phyloP scores from a whole-genome alignment of 495 filamentous ascomycete species.

The Penicillium arizonense region DNA sequence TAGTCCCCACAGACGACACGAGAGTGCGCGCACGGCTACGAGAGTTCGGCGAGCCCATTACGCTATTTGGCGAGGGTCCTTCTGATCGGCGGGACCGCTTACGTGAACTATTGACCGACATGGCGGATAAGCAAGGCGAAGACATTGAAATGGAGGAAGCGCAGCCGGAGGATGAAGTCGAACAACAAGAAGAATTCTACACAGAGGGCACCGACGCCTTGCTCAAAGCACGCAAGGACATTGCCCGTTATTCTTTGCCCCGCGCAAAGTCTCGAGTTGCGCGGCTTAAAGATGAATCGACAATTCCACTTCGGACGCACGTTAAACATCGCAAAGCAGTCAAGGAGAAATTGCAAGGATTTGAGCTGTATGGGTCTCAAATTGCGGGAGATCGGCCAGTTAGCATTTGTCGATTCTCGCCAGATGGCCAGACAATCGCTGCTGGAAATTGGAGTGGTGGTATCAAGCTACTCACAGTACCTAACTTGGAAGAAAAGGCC shows the following conservation, averaged over 20 bases:
- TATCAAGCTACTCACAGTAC: constrained; percentile 80
- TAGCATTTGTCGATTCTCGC: constrained; percentile 86
- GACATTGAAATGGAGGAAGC: constrained; percentile 63
- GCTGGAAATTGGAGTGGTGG: constrained; percentile 90
- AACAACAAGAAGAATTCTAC: constrained; percentile 95
- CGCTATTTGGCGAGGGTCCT: constrained; percentile 90
- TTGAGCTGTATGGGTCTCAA: constrained; percentile 90
- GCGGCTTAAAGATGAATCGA: constrained; percentile 74
- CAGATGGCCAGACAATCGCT: constrained; percentile 78
- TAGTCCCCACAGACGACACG: constrained; percentile 94
- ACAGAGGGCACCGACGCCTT: constrained; percentile 75
- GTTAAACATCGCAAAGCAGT: constrained; percentile 86
- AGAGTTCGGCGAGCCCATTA: constrained; percentile 86
- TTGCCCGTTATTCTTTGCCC: constrained; percentile 84
- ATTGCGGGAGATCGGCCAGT: constrained; percentile 88
- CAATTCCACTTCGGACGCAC: constrained; percentile 80
- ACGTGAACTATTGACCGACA: constrained; percentile 72
- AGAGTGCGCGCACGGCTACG: constrained; percentile 78
- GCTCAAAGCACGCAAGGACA: constrained; percentile 72
- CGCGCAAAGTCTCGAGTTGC: constrained; percentile 73
- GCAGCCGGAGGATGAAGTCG: constrained; percentile 51
- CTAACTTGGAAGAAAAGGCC: constrained; percentile 72
- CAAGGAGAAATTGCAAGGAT: constrained; percentile 77
- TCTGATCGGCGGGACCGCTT: constrained; percentile 84
- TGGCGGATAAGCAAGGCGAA: constrained; percentile 63